Conservation (phyloP, 1,284 basidiomycete genomes). For the Leccinum ponderosum region DNA sequence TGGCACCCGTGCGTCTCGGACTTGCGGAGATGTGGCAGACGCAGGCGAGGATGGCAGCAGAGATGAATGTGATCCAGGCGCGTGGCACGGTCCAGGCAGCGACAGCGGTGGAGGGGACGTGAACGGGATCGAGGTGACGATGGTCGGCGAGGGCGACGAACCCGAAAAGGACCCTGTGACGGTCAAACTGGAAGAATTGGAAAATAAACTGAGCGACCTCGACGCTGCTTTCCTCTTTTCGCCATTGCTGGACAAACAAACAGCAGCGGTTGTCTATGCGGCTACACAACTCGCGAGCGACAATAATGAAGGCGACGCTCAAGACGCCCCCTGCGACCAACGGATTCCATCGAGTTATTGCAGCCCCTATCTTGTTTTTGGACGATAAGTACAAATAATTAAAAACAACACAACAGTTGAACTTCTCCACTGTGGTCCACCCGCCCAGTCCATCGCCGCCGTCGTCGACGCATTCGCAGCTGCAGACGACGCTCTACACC, state of each 20-base stretch:
- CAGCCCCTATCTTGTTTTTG: too few species aligned
- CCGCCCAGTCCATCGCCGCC: too few species aligned
- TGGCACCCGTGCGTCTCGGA: too few species aligned
- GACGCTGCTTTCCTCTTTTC: conserved; percentile 10
- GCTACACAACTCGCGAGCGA: conserved; percentile 24
- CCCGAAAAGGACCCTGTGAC: not conserved
- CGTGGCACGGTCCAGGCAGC: conserved; percentile 9
- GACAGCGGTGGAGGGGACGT: not conserved
- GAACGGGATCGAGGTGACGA: not conserved
- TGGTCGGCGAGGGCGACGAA: not conserved
- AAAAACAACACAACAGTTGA: too few species aligned
- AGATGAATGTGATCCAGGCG: conserved; percentile 16
- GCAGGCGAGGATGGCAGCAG: conserved; percentile 14
- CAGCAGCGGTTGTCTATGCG: conserved; percentile 21
- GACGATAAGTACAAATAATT: too few species aligned
- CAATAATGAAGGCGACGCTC: conserved; percentile 19
- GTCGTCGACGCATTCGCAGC: too few species aligned
- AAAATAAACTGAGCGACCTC: conserved; percentile 22
- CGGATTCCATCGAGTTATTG: not conserved
- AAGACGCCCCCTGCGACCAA: conserved; percentile 10
- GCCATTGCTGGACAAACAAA: not conserved
- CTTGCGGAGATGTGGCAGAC: not conserved
- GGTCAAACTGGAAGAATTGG: conserved; percentile 17
- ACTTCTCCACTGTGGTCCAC: too few species aligned
- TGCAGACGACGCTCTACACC: too few species aligned